A percentile compares a stretch with the other conserved stretches of the same genome.
Evolutionary conservation across 2,329 filamentous ascomycete genomes (phyloP).

Genomic region (Sclerotiophoma versabilis): DNA sequence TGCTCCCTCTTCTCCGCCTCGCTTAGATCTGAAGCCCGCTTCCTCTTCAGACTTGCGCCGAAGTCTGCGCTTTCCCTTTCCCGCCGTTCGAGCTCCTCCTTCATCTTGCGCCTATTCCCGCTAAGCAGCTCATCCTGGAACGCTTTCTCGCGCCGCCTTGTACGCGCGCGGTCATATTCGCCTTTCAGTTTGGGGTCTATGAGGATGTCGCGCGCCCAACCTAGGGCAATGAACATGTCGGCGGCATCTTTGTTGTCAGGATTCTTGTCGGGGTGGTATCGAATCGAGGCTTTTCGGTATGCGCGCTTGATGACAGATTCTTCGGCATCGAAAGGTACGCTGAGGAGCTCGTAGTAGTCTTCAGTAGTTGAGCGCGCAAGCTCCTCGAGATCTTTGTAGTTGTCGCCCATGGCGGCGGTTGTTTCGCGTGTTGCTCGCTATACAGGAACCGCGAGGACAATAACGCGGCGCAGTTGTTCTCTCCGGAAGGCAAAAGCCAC

Average conservation of each 20-base stretch:
- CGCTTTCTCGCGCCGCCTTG: slow-evolving; percentile 73
- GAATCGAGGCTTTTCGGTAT: slow-evolving; percentile 84
- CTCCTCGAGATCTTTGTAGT: slow-evolving; percentile 52
- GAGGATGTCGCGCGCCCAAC: slow-evolving; percentile 86
- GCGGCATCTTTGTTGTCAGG: slow-evolving; percentile 67
- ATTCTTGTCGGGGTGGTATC: slow-evolving; percentile 93
- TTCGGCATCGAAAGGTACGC: slow-evolving; percentile 68
- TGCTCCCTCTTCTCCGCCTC: slow-evolving; percentile 67
- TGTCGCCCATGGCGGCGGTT: slow-evolving; percentile 42
- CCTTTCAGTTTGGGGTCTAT: slow-evolving; percentile 72
- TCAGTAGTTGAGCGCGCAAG: slow-evolving; percentile 50
- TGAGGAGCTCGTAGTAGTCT: slow-evolving; percentile 82
- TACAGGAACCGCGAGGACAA: not conserved
- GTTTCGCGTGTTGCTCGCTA: not conserved
- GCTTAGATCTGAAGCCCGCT: slow-evolving; percentile 53
- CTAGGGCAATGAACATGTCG: slow-evolving; percentile 83
- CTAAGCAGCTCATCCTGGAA: slow-evolving; percentile 77
- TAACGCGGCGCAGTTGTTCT: not conserved
- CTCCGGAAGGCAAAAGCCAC: not conserved
- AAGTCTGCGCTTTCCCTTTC: slow-evolving; percentile 62
- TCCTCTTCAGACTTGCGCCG: slow-evolving; percentile 48
- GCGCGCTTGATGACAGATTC: slow-evolving; percentile 81
- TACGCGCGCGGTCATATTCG: slow-evolving; percentile 79
- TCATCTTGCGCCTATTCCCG: slow-evolving; percentile 75
- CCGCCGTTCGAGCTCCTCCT: slow-evolving; percentile 82